Conservation (phyloP, 306 rosid genomes). For the Quercus glauca region DNA sequence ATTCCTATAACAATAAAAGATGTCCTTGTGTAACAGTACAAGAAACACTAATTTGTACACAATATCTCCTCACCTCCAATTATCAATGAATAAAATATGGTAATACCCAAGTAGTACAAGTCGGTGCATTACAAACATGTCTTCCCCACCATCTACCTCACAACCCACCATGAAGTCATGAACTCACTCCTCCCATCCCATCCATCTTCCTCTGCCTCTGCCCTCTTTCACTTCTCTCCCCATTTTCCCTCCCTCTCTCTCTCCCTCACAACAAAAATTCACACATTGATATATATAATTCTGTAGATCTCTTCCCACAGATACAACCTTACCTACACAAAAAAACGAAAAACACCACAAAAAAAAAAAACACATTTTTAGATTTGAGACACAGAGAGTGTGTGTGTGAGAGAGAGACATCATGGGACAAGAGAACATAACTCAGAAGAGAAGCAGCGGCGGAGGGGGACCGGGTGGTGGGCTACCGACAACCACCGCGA, state of each 20-base stretch:
- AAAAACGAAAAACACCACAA: background rate
- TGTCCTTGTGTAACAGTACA: too few species aligned
- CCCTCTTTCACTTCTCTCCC: too few species aligned
- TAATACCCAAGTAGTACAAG: background rate
- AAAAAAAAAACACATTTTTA: background rate
- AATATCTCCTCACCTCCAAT: too few species aligned
- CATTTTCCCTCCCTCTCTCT: background rate
- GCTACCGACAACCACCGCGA: slow-evolving; percentile 32
- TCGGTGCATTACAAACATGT: background rate
- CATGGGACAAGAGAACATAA: background rate
- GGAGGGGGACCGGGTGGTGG: background rate
- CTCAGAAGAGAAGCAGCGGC: slow-evolving; percentile 2
- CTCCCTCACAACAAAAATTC: background rate
- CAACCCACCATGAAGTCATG: background rate
- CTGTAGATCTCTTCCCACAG: background rate
- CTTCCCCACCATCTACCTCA: background rate
- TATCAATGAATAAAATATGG: too few species aligned
- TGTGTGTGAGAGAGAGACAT: background rate
- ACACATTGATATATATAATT: background rate
- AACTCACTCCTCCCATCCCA: background rate
- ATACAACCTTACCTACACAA: background rate
- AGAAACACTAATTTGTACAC: too few species aligned
- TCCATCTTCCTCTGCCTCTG: background rate
- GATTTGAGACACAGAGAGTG: background rate
- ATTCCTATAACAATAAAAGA: too few species aligned